phyloP scores from a whole-genome alignment of 2,329 filamentous ascomycete species.

The Raffaelea albimanens region DNA sequence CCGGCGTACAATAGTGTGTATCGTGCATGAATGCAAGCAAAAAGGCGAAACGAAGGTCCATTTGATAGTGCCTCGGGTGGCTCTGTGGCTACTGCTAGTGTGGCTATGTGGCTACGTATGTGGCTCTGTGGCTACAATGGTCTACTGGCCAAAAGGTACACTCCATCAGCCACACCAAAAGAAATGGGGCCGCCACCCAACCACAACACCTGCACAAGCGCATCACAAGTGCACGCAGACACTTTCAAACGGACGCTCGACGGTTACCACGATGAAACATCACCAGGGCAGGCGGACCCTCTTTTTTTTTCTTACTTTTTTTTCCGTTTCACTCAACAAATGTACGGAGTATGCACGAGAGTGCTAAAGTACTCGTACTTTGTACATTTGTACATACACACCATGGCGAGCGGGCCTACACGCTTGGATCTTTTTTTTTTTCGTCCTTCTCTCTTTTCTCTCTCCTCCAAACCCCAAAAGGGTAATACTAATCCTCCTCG shows the following conservation, averaged over 20 bases:
- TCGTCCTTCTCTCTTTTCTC: background rate
- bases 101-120: too few relatives aligned
- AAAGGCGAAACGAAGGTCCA: too few relatives aligned
- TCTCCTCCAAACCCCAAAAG: background rate
- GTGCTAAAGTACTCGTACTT: too few relatives aligned
- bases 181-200: background rate
- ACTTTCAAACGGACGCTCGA: background rate
- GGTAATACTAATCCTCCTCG: background rate
- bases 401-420: background rate
- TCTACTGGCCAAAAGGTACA: background rate
- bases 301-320: background rate
- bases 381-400: too few relatives aligned
- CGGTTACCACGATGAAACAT: background rate
- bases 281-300: background rate
- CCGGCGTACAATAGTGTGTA: too few relatives aligned
- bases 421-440: too few relatives aligned
- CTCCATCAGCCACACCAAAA: background rate
- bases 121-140: too few relatives aligned
- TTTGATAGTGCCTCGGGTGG: too few relatives aligned
- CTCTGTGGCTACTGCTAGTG: too few relatives aligned
- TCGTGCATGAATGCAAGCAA: too few relatives aligned
- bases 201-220: background rate
- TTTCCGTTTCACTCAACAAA: background rate
- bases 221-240: background rate
- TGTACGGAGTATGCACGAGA: too few relatives aligned